Evolutionary conservation across 768 basidiomycete genomes (phyloP).

Genomic region (Galerina marginata): DNA sequence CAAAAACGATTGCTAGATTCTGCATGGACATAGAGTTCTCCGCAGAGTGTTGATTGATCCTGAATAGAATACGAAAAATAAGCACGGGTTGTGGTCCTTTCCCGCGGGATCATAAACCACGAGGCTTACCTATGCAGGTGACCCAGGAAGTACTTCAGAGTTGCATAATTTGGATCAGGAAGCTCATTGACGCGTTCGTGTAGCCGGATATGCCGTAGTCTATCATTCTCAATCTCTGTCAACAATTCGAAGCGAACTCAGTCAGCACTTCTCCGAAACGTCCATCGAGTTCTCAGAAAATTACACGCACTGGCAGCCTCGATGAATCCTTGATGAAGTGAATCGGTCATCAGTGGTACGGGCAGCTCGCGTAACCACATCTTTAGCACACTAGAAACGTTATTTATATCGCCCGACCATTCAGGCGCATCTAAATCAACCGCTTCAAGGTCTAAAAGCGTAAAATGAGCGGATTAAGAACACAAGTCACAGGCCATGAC

Average conservation of each 20-base stretch:
- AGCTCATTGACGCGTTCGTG: constrained; percentile 98
- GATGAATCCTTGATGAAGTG: constrained; percentile 89
- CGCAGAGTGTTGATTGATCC: constrained; percentile 74
- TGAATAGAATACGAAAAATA: constrained; percentile 33
- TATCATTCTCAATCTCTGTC: constrained; percentile 89
- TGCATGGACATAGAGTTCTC: constrained; percentile 92
- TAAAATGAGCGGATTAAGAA: neutral
- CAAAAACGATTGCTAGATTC: constrained; percentile 96
- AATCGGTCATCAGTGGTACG: constrained; percentile 86
- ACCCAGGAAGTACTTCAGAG: constrained; percentile 93
- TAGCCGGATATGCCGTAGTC: constrained; percentile 91
- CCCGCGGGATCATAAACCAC: constrained; percentile 2
- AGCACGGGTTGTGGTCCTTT: constrained; percentile 3
- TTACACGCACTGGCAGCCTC: constrained; percentile 86
- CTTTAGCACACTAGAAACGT: constrained; percentile 92
- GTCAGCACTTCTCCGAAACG: constrained; percentile 13
- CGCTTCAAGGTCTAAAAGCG: constrained; percentile 69
- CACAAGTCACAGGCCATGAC: constrained; percentile 3
- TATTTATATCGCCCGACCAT: constrained; percentile 95
- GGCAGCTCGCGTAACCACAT: constrained; percentile 96
- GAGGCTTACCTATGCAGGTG: constrained; percentile 83
- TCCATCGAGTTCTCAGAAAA: constrained; percentile 5
- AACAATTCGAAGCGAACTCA: constrained; percentile 4
- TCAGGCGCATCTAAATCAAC: constrained; percentile 89
- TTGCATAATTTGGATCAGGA: constrained; percentile 98